phyloP scores from a whole-genome alignment of 176 grass and related monocot species.

The Thalia dealbata region DNA sequence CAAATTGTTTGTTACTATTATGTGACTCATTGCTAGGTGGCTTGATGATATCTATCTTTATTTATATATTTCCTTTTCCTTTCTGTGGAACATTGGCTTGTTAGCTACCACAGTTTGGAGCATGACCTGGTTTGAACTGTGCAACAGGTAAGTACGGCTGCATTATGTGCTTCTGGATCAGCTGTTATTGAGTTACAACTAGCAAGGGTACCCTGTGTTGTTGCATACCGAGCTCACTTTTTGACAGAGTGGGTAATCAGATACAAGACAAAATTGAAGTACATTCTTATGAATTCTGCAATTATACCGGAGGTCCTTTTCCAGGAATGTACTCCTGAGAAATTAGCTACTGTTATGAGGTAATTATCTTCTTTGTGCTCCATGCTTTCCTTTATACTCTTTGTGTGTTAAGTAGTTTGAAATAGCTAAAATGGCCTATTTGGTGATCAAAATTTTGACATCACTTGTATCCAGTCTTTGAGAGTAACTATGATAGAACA shows the following conservation, averaged over 20 bases:
- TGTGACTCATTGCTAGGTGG: background rate
- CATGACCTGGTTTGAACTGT: constrained; percentile 18
- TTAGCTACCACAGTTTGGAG: background rate
- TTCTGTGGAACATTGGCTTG: background rate
- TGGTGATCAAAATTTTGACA: too few species aligned
- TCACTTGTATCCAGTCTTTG: too few species aligned
- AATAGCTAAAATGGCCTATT: background rate
- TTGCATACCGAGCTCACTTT: constrained; percentile 80
- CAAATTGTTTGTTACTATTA: background rate
- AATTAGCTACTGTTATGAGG: constrained; percentile 52
- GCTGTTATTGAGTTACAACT: constrained; percentile 87
- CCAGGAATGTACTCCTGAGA: constrained; percentile 42
- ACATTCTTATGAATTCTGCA: constrained; percentile 67
- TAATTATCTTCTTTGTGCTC: constrained; percentile 24
- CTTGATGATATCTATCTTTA: background rate
- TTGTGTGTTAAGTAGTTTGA: background rate
- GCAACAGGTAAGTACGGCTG: constrained; percentile 74
- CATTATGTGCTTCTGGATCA: constrained; percentile 86
- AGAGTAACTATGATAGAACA: too few species aligned
- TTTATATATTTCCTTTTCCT: background rate
- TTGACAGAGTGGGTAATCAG: constrained; percentile 80
- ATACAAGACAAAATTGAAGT: constrained; percentile 64
- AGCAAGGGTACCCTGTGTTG: constrained; percentile 64
- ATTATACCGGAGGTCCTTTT: constrained; percentile 89
- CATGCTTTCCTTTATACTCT: background rate